A percentile compares a stretch with the other conserved stretches of the same genome.
Evolutionary conservation across 2,329 filamentous ascomycete species (phyloP).

Genomic region (Alternaria alternata): DNA sequence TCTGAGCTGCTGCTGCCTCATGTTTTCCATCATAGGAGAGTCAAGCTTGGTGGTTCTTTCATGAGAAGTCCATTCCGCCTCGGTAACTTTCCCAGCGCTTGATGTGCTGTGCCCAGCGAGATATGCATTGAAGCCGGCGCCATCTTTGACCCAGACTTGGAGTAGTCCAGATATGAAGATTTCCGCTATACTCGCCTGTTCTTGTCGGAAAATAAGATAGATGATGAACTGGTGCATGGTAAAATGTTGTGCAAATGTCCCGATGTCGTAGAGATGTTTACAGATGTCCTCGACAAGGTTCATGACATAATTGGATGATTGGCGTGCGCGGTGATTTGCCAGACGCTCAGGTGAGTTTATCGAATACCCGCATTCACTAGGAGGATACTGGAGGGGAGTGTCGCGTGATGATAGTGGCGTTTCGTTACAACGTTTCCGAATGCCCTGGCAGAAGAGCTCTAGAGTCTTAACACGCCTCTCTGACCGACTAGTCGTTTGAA

Average conservation of each 20-base stretch:
- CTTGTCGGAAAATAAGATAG: slow-evolving; percentile 35
- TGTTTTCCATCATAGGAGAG: slow-evolving; percentile 19
- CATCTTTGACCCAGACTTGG: slow-evolving; percentile 38
- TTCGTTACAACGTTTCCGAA: slow-evolving; percentile 21
- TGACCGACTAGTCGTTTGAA: slow-evolving; percentile 29
- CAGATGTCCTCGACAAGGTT: slow-evolving; percentile 43
- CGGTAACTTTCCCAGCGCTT: slow-evolving; percentile 23
- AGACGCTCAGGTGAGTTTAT: slow-evolving; percentile 28
- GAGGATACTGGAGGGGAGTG: slow-evolving; percentile 29
- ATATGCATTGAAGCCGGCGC: slow-evolving; percentile 41
- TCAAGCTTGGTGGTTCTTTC: slow-evolving; percentile 18
- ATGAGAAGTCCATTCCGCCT: slow-evolving; percentile 24
- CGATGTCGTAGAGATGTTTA: slow-evolving; percentile 15
- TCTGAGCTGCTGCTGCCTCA: slow-evolving; percentile 23
- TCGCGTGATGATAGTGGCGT: slow-evolving; percentile 18
- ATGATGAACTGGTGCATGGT: slow-evolving; percentile 39
- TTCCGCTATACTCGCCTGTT: slow-evolving; percentile 38
- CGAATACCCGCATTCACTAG: slow-evolving; percentile 39
- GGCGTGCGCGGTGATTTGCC: slow-evolving; percentile 31
- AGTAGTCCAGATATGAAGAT: slow-evolving; percentile 41
- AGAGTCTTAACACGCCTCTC: slow-evolving; percentile 24
- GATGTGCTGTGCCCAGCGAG: slow-evolving; percentile 37
- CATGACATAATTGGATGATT: slow-evolving; percentile 41
- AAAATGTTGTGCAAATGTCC: slow-evolving; percentile 26
- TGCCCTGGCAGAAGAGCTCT: slow-evolving; percentile 26